Evolutionary conservation across 306 rosid species (phyloP).

Genomic region (Carpinus viminea): DNA sequence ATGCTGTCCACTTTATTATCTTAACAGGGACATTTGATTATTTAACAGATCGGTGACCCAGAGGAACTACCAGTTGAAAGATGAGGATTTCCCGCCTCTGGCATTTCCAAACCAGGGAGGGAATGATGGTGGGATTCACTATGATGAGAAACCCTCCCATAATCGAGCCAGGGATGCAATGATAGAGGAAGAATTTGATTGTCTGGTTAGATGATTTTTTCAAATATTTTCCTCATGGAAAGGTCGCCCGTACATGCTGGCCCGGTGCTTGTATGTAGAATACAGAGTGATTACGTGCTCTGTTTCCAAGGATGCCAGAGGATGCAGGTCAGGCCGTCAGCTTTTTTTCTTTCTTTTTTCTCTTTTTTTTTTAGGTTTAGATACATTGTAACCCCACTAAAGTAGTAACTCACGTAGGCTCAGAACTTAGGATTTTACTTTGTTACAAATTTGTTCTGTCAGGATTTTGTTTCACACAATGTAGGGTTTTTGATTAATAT

Average conservation of each 20-base stretch:
- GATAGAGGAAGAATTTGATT: slow-evolving; percentile 15
- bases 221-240: slow-evolving; percentile 13
- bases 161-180: slow-evolving; percentile 12
- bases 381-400: slow-evolving; percentile 35
- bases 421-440: slow-evolving; percentile 21
- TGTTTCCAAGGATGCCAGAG: slow-evolving; percentile 20
- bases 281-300: slow-evolving; percentile 13
- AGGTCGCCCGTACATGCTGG: slow-evolving; percentile 5
- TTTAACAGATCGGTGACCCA: slow-evolving; percentile 40
- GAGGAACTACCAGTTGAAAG: slow-evolving; percentile 40
- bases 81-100: slow-evolving; percentile 38
- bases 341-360: not conserved
- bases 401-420: slow-evolving; percentile 24
- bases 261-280: slow-evolving; percentile 40
- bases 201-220: not conserved
- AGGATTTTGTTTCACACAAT: slow-evolving; percentile 12
- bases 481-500: slow-evolving; percentile 11
- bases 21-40: slow-evolving; percentile 52
- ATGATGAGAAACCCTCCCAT: slow-evolving; percentile 10
- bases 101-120: slow-evolving; percentile 29
- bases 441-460: not conserved
- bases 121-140: slow-evolving; percentile 36
- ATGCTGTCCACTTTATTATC: slow-evolving; percentile 34
- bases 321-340: slow-evolving; percentile 11
- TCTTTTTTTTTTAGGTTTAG: slow-evolving; percentile 19